A percentile compares a stretch with the other conserved stretches of the same genome.
Evolutionary conservation across 306 rosid species (phyloP).

Genomic region (Quercus variabilis): DNA sequence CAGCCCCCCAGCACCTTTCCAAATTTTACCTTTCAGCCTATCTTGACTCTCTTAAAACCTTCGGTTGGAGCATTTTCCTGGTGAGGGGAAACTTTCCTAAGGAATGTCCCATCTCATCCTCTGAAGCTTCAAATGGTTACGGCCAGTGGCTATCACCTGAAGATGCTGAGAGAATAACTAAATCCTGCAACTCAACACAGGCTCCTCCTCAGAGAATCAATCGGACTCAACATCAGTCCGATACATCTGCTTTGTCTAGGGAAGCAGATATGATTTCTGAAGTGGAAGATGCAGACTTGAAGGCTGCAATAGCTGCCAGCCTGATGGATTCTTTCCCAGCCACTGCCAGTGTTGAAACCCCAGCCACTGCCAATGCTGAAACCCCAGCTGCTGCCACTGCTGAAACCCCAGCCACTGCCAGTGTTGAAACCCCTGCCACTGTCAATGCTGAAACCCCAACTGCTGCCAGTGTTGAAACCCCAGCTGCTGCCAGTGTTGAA

Average conservation of each 20-base stretch:
- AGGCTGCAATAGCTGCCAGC: slow-evolving; percentile 94
- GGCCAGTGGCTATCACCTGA: slow-evolving; percentile 98
- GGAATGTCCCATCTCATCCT: slow-evolving; percentile 81
- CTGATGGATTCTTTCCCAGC: slow-evolving; percentile 59
- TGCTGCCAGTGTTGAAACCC: slow-evolving; percentile 25
- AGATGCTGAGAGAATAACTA: slow-evolving; percentile 92
- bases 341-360: slow-evolving; percentile 17
- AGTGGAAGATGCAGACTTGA: slow-evolving; percentile 85
- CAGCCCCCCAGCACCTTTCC: slow-evolving; percentile 91
- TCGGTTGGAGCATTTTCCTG: slow-evolving; percentile 97
- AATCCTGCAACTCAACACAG: slow-evolving; percentile 76
- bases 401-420: slow-evolving; percentile 15
- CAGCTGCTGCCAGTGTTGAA: slow-evolving; percentile 25
- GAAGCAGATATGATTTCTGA: slow-evolving; percentile 57
- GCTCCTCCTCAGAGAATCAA: slow-evolving; percentile 45
- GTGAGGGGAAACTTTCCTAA: slow-evolving; percentile 92
- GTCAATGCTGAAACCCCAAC: slow-evolving; percentile 29
- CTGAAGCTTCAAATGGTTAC: slow-evolving; percentile 87
- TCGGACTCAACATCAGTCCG: slow-evolving; percentile 29
- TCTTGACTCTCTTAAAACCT: slow-evolving; percentile 84
- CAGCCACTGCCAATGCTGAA: neutral
- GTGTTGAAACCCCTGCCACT: slow-evolving; percentile 8
- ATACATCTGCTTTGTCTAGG: slow-evolving; percentile 38
- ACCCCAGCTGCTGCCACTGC: neutral
- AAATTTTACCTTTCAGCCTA: slow-evolving; percentile 97